Evolutionary conservation across 2,329 filamentous ascomycete species (phyloP), one percentile per base, ranked within the genome.

Genomic region (Pyrenophora seminiperda): DNA sequence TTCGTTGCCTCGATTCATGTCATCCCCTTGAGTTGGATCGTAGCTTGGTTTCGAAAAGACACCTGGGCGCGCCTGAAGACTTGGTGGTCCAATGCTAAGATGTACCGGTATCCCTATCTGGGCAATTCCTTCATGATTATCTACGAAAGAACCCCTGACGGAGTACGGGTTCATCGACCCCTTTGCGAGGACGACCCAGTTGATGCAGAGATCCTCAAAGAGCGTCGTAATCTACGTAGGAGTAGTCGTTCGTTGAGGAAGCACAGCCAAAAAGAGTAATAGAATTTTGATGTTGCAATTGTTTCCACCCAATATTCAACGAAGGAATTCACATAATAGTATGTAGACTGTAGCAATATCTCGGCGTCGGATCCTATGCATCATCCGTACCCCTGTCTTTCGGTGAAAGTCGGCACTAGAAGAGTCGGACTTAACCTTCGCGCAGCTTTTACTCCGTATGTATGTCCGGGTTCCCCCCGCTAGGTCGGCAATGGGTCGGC

Each of bases 11-110:
- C 48, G 19, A 29, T 60, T 2, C 54, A 60, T 17, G 46, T 34
- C 5, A 52, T 62, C 14, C 53, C 56, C 1, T 50, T 58, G 41
- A 22, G 33, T 7, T 66, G 61, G 61, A 30, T 64, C 3, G 29
- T 50, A 1, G 10, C 48, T 9, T 64, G 61, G 59, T 63, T 64
- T 22, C 34, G n/a, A 7, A 43, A 56, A 38, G 45, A 41, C 1
- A 24, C 47, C 9, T 63, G 57, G 61, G n/a, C 17, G 13, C 15
- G 36, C 5, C 47, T 42, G 7, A 41, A 37, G 7, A n/a, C 13
- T 5, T 29, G 31, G 5, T 62, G 54, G 53, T 34, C 24, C 15
- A 41, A 43, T 5, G 9, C 11, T 3, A 27, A 24, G 1, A 20
- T 17, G 4, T 58, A 57, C 27, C 15, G 11, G 9, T 41, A 50